Percentiles rank a stretch among this genome's conserved stretches.
Conservation (phyloP, 2,329 filamentous ascomycete genomes). For the Aspergillus sergii region DNA sequence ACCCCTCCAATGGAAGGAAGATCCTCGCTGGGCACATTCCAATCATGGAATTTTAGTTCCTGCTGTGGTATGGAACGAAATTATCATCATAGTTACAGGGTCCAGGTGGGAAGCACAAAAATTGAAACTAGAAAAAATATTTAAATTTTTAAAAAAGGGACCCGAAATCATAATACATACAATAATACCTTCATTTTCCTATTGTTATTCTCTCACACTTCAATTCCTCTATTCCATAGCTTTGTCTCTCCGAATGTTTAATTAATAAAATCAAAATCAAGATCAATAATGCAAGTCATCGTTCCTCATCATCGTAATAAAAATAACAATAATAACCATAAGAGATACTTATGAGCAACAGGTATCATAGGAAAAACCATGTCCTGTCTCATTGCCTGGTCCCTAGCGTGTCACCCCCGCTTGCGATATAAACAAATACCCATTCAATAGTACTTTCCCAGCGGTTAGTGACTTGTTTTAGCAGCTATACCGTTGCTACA, state of each 20-base stretch:
- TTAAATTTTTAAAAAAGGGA: no score
- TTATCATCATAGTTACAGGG: constrained; percentile 1
- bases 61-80: constrained; percentile 1
- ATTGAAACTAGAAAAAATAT: not conserved
- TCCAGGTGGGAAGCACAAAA: not conserved
- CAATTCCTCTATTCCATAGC: not conserved
- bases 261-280: not conserved
- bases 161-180: no score
- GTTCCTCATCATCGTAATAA: not conserved
- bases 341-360: not conserved
- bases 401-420: constrained; percentile 5
- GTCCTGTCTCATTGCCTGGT: constrained; percentile 1
- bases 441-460: constrained; percentile 4
- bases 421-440: constrained; percentile 6
- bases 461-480: constrained; percentile 7
- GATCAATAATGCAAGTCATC: not conserved
- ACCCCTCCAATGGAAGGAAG: not conserved
- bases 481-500: constrained; percentile 5
- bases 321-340: not conserved
- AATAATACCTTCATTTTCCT: no score
- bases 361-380: not conserved
- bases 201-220: not conserved
- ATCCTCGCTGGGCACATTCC: not conserved
- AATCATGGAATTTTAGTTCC: constrained; percentile 3
- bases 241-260: not conserved